Evolutionary conservation across 257 asterid genomes (phyloP), one percentile per base, ranked within the genome.

Genomic region (Parsonsia alboflavescens): DNA sequence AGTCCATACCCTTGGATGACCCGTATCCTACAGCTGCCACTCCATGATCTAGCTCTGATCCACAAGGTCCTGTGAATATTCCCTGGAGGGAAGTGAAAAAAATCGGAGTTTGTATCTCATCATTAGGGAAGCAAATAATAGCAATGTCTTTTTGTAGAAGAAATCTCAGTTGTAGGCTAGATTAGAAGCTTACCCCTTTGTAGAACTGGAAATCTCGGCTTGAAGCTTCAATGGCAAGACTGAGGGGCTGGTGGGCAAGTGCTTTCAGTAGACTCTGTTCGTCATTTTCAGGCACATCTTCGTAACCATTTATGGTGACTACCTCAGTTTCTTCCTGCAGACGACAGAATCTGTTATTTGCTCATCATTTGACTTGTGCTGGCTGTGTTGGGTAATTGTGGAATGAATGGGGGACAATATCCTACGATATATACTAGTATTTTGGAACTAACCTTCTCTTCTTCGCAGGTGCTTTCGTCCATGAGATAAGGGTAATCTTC

Each of bases 211-310:
- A 83, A 36, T 83, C 87, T 69, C 85, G 76, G 61, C 83, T 78
- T 6, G 87, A 83, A 42, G 87, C 87, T 8, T 80, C 87, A 54
- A 83, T 83, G 71, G 87, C 87, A 15, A 83, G 73, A 36, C 87
- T 83, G 28, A 83, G 24, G 28, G 87, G 87, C 74, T 83, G 87
- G 44, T 80, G 82, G 52, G 87, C 85, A 46, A 83, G 83, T 75
- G 87, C 87, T 70, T 83, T 83, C 79, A 83, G 17, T 19, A 83
- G 80, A 73, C 83, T 75, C 42, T 54, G 73, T 28, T 83, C 87
- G 52, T 83, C 81, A 49, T 80, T 80, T 48, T 68, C 39, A 21
- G 87, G 85, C 17, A 83, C 87, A 75, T 83, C 87, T 64, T 65
- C 83, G 75, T 78, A 83, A 15, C 87, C 85, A 49, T 77, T 77